These are phyloP conservation scores for Metarhizium rileyi DNA, from an alignment of 2,329 filamentous ascomycete species.

Conservation along the genomic window DNA sequence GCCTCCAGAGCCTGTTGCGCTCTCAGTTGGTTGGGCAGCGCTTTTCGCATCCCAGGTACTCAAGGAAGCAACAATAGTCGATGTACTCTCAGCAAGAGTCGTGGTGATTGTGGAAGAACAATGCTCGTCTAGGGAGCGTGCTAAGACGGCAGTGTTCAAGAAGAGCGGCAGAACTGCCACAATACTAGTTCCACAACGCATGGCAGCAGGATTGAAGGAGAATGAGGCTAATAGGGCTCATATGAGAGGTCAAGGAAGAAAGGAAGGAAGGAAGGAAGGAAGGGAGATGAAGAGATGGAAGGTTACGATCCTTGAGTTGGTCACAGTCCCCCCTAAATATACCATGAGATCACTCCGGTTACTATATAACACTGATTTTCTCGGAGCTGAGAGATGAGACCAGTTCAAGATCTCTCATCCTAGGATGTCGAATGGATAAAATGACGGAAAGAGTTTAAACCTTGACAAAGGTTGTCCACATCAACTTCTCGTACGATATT, in stretches of 20 bases:
- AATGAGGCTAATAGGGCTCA: background rate
- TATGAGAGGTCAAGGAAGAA: background rate
- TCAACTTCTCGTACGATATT: background rate
- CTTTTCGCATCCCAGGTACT: background rate
- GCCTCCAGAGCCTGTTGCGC: background rate
- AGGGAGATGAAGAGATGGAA: background rate
- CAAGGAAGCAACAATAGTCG: background rate
- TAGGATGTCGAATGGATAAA: background rate
- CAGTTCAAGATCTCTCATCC: background rate
- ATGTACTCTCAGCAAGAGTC: conserved; percentile 2
- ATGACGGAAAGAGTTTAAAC: background rate
- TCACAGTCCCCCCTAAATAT: too few relatives aligned
- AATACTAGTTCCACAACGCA: conserved; percentile 1
- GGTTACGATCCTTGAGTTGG: background rate
- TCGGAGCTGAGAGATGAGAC: background rate
- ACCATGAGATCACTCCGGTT: background rate
- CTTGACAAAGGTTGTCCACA: background rate
- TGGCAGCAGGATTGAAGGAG: background rate
- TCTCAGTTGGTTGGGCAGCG: background rate
- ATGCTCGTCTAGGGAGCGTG: background rate
- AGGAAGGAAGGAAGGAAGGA: background rate
- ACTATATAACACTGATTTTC: background rate
- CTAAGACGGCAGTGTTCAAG: background rate
- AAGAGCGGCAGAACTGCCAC: conserved; percentile 5
- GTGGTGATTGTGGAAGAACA: conserved; percentile 1